Conservation (phyloP, 345 rosid species). For the Erysimum cheiranthoides region DNA sequence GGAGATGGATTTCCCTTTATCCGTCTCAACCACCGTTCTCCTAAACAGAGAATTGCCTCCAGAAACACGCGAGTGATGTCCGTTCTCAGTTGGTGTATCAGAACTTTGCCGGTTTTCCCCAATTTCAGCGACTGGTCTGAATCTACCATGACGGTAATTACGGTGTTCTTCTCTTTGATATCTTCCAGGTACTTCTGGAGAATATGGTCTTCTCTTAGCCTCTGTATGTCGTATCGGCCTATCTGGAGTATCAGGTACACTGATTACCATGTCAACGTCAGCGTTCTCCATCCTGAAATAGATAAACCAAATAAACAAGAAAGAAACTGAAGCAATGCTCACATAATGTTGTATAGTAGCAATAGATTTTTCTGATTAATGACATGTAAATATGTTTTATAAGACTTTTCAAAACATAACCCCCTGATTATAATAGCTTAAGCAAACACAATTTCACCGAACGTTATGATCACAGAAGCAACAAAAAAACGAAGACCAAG, state of each 20-base stretch:
- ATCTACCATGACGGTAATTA: slow-evolving; percentile 39
- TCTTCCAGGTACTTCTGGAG: slow-evolving; percentile 45
- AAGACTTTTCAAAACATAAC: neutral
- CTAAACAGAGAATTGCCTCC: slow-evolving; percentile 53
- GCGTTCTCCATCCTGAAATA: slow-evolving; percentile 68
- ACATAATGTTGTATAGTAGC: neutral
- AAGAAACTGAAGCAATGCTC: slow-evolving; percentile 12
- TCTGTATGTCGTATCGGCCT: slow-evolving; percentile 50
- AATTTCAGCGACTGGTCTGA: slow-evolving; percentile 45
- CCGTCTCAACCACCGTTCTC: slow-evolving; percentile 48
- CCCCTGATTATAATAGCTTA: slow-evolving; percentile 16
- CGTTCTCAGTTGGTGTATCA: slow-evolving; percentile 44
- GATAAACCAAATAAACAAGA: neutral
- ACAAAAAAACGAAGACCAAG: neutral
- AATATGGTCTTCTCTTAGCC: slow-evolving; percentile 45
- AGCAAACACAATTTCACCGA: neutral
- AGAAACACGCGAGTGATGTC: slow-evolving; percentile 31
- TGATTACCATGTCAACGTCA: slow-evolving; percentile 66
- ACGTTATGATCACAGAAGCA: slow-evolving; percentile 12
- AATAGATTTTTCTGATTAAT: neutral
- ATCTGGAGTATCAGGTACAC: slow-evolving; percentile 86
- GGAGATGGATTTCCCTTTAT: slow-evolving; percentile 53
- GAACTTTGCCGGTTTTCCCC: slow-evolving; percentile 43
- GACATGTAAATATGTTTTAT: neutral
- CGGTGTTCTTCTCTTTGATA: slow-evolving; percentile 47